Conservation (phyloP, 2,329 filamentous ascomycete species). For the Corinectria fuckeliana region DNA sequence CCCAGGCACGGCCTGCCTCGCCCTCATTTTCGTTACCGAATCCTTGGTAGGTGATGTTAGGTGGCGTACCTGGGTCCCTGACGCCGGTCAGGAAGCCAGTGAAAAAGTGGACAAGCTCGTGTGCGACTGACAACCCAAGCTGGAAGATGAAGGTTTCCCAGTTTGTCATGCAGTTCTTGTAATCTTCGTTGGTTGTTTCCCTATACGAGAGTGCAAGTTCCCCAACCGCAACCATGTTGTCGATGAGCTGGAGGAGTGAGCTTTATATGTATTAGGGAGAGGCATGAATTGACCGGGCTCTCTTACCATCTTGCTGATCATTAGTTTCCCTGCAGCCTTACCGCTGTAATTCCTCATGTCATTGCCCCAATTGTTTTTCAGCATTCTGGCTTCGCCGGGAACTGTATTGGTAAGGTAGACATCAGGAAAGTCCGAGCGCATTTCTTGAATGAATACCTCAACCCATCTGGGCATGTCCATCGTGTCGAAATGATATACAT, state of each 20-base stretch:
- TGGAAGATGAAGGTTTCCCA: slow-evolving; percentile 8
- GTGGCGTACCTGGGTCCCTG: background rate
- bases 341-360: background rate
- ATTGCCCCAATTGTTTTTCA: background rate
- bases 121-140: background rate
- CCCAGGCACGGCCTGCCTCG: slow-evolving; percentile 11
- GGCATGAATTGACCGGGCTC: too few species aligned
- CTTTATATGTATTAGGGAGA: too few species aligned
- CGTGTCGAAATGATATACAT: too few species aligned
- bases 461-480: background rate
- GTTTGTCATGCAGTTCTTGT: slow-evolving; percentile 1
- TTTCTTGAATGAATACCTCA: slow-evolving; percentile 2
- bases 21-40: background rate
- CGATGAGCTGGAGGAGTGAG: background rate
- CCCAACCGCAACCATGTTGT: slow-evolving; percentile 1
- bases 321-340: background rate
- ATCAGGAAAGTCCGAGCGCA: slow-evolving; percentile 2
- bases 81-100: slow-evolving; percentile 2
- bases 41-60: background rate
- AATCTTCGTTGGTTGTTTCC: background rate
- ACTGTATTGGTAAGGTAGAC: slow-evolving; percentile 3
- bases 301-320: slow-evolving; percentile 3
- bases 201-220: background rate
- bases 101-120: slow-evolving; percentile 1
- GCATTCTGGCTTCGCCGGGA: background rate